These are phyloP conservation scores for Pyrenochaeta sp. DNA, from an alignment of 2,329 filamentous ascomycete species.

Conservation along the genomic window DNA sequence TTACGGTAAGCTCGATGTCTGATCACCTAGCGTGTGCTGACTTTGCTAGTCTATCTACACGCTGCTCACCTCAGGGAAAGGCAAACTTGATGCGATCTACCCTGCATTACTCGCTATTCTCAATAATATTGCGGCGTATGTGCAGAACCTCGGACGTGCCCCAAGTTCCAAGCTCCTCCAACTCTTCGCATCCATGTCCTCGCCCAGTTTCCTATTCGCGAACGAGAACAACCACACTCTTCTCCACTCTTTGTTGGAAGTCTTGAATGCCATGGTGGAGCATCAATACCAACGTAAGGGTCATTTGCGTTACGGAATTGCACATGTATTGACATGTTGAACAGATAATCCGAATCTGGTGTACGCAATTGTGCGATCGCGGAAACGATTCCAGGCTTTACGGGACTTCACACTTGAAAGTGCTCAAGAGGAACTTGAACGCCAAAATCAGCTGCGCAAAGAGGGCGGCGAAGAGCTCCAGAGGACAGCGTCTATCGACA, in stretches of 20 bases:
- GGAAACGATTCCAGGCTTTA: conserved; percentile 83
- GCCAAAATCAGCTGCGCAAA: conserved; percentile 75
- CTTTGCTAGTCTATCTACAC: conserved; percentile 79
- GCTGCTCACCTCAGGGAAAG: conserved; percentile 89
- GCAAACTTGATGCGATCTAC: conserved; percentile 88
- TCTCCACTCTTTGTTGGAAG: conserved; percentile 82
- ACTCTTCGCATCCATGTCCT: conserved; percentile 90
- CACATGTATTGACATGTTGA: conserved; percentile 21
- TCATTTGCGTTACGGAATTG: neutral
- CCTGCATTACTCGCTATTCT: conserved; percentile 90
- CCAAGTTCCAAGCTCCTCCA: conserved; percentile 86
- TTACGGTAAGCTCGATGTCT: conserved; percentile 69
- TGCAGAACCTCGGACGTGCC: conserved; percentile 76
- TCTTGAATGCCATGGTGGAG: conserved; percentile 88
- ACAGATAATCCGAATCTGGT: conserved; percentile 83
- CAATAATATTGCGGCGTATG: conserved; percentile 88
- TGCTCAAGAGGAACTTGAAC: conserved; percentile 89
- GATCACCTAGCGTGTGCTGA: conserved; percentile 30
- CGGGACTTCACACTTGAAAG: conserved; percentile 90
- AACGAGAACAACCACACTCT: conserved; percentile 91
- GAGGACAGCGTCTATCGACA: conserved; percentile 71
- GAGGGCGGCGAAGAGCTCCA: conserved; percentile 55
- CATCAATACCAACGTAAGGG: conserved; percentile 80
- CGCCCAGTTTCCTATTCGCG: conserved; percentile 87
- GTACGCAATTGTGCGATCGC: conserved; percentile 79